Evolutionary conservation across 345 rosid genomes (phyloP).

Genomic region (Rhodamnia rubescens): DNA sequence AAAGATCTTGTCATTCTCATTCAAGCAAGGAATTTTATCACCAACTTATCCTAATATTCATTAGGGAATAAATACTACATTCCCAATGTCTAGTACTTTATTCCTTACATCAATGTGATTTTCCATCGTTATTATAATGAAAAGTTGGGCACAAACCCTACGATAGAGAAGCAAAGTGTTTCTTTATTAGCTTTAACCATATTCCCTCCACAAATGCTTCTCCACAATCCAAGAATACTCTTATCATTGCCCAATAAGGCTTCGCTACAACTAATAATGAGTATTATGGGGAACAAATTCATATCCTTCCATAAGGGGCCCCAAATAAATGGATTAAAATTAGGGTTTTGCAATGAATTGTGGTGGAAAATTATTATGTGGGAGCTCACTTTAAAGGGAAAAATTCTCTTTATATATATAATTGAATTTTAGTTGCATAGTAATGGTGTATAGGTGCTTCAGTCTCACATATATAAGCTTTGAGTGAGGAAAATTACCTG

Average conservation of each 20-base stretch:
- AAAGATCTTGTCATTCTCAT: background rate
- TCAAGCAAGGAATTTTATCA: background rate
- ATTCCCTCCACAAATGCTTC: conserved; percentile 9
- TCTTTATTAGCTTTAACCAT: conserved; percentile 9
- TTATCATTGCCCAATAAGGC: background rate
- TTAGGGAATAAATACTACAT: conserved; percentile 21
- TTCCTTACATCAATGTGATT: conserved; percentile 14
- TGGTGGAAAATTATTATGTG: background rate
- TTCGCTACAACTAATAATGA: background rate
- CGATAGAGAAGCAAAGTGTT: background rate
- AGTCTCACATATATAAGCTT: background rate
- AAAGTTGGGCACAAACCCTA: background rate
- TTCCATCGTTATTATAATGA: background rate
- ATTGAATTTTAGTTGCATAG: background rate
- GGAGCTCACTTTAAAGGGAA: background rate
- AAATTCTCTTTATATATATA: background rate
- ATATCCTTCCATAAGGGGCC: background rate
- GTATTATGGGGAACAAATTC: background rate
- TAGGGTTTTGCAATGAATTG: background rate
- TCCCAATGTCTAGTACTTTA: conserved; percentile 26
- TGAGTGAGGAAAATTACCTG: background rate
- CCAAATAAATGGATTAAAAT: background rate
- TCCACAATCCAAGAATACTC: background rate
- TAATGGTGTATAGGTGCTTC: background rate
- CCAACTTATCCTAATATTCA: background rate